A percentile compares a stretch with the other conserved stretches of the same genome.
Evolutionary conservation across 1,284 basidiomycete species (phyloP).

Genomic region (Bondarzewia mesenterica): DNA sequence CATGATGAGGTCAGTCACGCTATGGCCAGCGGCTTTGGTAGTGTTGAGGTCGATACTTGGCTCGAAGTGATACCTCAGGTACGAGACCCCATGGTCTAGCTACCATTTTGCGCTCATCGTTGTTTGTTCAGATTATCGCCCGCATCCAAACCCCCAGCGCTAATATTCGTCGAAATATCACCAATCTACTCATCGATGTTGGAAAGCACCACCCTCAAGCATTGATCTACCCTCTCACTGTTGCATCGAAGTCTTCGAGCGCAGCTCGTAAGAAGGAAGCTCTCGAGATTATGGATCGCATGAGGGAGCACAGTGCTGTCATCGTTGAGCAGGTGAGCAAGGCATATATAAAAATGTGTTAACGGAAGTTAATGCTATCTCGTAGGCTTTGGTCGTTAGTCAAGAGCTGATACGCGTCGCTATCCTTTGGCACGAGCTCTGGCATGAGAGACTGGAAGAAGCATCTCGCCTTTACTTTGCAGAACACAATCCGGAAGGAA

Average conservation of each 20-base stretch:
- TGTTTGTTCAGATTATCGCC: slow-evolving; percentile 81
- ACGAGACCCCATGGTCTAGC: slow-evolving; percentile 12
- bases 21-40: slow-evolving; percentile 83
- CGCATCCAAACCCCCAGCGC: slow-evolving; percentile 92
- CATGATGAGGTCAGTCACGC: slow-evolving; percentile 89
- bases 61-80: slow-evolving; percentile 97
- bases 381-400: slow-evolving; percentile 83
- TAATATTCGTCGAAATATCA: slow-evolving; percentile 87
- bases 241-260: slow-evolving; percentile 95
- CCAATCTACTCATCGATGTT: slow-evolving; percentile 85
- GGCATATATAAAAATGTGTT: slow-evolving; percentile 1
- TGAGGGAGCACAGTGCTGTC: slow-evolving; percentile 85
- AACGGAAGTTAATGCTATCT: background rate
- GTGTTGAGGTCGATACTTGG: slow-evolving; percentile 97
- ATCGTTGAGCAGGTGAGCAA: slow-evolving; percentile 80
- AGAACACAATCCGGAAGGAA: slow-evolving; percentile 97
- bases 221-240: slow-evolving; percentile 95
- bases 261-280: slow-evolving; percentile 79
- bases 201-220: slow-evolving; percentile 98
- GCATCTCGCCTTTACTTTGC: slow-evolving; percentile 97
- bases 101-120: background rate
- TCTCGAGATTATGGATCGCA: slow-evolving; percentile 83
- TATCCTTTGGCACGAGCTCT: slow-evolving; percentile 98
- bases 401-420: slow-evolving; percentile 96
- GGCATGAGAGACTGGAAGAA: slow-evolving; percentile 98